These are phyloP conservation scores for Penicillium sp. DNA, from an alignment of 2,329 filamentous ascomycete species.

Conservation along the genomic window DNA sequence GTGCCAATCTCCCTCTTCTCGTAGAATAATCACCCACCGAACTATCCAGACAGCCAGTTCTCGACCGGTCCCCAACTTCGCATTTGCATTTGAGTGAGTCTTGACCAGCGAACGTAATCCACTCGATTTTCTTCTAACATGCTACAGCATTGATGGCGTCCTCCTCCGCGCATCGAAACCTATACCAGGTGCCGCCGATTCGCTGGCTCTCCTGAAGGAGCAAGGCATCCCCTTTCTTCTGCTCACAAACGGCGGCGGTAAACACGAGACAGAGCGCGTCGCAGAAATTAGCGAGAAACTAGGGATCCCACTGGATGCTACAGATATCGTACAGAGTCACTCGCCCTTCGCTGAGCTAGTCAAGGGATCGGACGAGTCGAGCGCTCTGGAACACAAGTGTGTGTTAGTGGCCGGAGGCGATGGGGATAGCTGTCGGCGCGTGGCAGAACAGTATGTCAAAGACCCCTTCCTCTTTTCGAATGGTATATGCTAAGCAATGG, in stretches of 20 bases:
- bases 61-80: conserved; percentile 41
- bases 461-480: neutral
- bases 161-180: conserved; percentile 77
- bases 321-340: conserved; percentile 83
- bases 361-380: conserved; percentile 55
- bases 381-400: conserved; percentile 61
- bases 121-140: conserved; percentile 17
- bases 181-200: conserved; percentile 73
- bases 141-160: conserved; percentile 82
- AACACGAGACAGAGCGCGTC: conserved; percentile 72
- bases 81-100: conserved; percentile 49
- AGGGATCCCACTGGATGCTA: conserved; percentile 61
- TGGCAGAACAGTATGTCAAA: conserved; percentile 63
- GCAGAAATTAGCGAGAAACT: conserved; percentile 67
- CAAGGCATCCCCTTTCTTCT: conserved; percentile 87
- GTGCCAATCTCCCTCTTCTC: conserved; percentile 23
- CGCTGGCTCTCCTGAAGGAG: conserved; percentile 70
- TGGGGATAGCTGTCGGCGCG: conserved; percentile 64
- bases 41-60: conserved; percentile 33
- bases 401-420: conserved; percentile 73
- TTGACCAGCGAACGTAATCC: conserved; percentile 3
- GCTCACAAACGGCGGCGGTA: conserved; percentile 92
- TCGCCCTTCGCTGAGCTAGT: conserved; percentile 79
- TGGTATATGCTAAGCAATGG: neutral
- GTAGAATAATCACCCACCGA: conserved; percentile 20